Base-by-base conservation (phyloP, 768 basidiomycete species). In the Paxillus rubicundulus region DNA sequence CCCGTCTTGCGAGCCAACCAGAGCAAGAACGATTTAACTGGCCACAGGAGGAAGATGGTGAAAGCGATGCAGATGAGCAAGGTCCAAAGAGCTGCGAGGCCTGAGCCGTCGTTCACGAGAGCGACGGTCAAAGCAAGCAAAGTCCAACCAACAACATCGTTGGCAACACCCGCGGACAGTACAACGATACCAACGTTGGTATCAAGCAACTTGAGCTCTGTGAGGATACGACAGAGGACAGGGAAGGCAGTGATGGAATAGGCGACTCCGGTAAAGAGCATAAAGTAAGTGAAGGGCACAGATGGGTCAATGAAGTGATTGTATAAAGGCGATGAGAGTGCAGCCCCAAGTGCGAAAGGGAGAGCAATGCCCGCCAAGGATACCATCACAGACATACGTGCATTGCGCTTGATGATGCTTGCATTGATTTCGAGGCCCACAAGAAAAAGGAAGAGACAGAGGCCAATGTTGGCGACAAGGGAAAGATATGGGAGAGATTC, bases 151-250 rank as follows among this genome's bases (percentile, higher is more conserved):
- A 91, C 74, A 55, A 93, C 86, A 67, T 91, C 89, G 62, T 90
- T 88, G 6, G 86, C 92, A 3, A 98, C 91, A 10, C 95, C 96
- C 0, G 95, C 93, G 2, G 90, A 90, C 18, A 99, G 80, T 1
- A 94, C 94, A 21, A 97, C 85, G 53, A 97, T 86, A 6, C 95
- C 97, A 34, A 99, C 92, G 0, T 84, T 86, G 0, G 92, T 97
- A 54, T 94, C 89, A 55, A 98, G 77, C 2, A 99, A 75, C 69
- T 94, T 93, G 50, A 96, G 81, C 65, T 97, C 94, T 2, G 88
- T 89, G 41, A 98, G 75, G 70, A 97, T 89, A 56, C 94, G 79
- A 68, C 89, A 92, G 6, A 93, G 75, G 2, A 93, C 87, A 1
- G 92, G 90, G 56, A 92, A 90, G 0, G 89, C 90, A 0, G 89